phyloP scores from a whole-genome alignment of 441 rosid genomes.

The Erodium texanum region DNA sequence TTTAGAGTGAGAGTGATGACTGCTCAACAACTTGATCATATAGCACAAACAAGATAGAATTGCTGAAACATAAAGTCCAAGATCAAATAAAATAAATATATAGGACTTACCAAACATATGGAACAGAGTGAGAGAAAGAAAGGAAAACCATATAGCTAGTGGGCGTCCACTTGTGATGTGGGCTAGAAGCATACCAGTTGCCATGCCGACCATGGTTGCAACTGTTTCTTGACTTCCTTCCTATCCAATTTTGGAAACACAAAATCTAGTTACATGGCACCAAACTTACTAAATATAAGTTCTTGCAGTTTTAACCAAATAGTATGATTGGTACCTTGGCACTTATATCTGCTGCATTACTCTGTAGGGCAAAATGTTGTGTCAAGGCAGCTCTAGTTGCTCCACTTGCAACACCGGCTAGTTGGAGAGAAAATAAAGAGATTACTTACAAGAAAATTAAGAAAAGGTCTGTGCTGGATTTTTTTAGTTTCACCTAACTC shows the following conservation, averaged over 20 bases:
- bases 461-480: background rate
- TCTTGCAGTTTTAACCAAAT: slow-evolving; percentile 13
- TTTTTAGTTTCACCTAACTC: too few relatives aligned
- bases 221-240: slow-evolving; percentile 97
- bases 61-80: too few relatives aligned
- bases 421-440: slow-evolving; percentile 12
- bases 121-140: slow-evolving; percentile 71
- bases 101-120: slow-evolving; percentile 86
- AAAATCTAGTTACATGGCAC: background rate
- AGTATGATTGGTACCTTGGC: slow-evolving; percentile 51
- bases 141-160: slow-evolving; percentile 66
- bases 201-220: slow-evolving; percentile 95
- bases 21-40: too few relatives aligned
- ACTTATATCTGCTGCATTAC: slow-evolving; percentile 91
- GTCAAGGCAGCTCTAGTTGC: slow-evolving; percentile 98
- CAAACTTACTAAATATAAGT: background rate
- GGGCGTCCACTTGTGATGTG: slow-evolving; percentile 63
- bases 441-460: background rate
- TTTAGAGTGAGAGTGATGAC: too few relatives aligned
- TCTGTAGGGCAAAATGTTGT: slow-evolving; percentile 92
- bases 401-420: slow-evolving; percentile 98
- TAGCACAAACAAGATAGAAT: too few relatives aligned
- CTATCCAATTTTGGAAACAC: slow-evolving; percentile 25
- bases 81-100: too few relatives aligned
- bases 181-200: slow-evolving; percentile 82